Conservation (phyloP, 2,329 filamentous ascomycete genomes). For the Fusarium vanettenii region DNA sequence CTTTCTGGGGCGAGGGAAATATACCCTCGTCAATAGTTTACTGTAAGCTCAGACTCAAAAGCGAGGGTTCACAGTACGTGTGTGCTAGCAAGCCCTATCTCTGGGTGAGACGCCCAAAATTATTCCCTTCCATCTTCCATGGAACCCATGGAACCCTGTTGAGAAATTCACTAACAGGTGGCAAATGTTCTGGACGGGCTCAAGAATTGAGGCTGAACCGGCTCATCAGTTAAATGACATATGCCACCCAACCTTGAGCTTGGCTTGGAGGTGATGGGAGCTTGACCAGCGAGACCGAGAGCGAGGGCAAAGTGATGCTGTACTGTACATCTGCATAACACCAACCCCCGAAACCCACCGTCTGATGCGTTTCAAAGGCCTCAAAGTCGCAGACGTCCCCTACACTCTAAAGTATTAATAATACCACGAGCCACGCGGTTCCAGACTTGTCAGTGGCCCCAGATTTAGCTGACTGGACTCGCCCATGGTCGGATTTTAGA, state of each 20-base stretch:
- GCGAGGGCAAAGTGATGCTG: not conserved
- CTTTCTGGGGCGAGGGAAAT: not conserved
- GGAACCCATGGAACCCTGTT: slow-evolving; percentile 23
- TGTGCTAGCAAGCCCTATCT: slow-evolving; percentile 21
- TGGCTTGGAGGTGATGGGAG: not conserved
- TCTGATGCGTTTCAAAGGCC: slow-evolving; percentile 32
- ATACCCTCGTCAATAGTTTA: not conserved
- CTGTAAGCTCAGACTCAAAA: not conserved
- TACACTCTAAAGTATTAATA: slow-evolving; percentile 35
- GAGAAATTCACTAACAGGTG: slow-evolving; percentile 15
- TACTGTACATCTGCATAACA: not conserved
- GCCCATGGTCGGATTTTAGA: slow-evolving; percentile 12
- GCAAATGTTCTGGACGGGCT: slow-evolving; percentile 3
- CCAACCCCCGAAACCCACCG: slow-evolving; percentile 21
- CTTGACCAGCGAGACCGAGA: not conserved
- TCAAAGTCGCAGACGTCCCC: slow-evolving; percentile 20
- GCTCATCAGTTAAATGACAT: slow-evolving; percentile 11
- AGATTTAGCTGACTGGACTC: slow-evolving; percentile 1
- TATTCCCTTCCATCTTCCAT: slow-evolving; percentile 15
- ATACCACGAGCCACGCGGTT: slow-evolving; percentile 34
- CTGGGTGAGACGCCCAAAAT: slow-evolving; percentile 19
- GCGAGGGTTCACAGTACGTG: not conserved
- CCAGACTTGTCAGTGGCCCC: slow-evolving; percentile 24
- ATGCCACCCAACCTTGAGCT: slow-evolving; percentile 18
- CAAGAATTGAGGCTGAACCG: not conserved